Conservation (phyloP, 2,329 filamentous ascomycete species). For the Fusarium humuli region DNA sequence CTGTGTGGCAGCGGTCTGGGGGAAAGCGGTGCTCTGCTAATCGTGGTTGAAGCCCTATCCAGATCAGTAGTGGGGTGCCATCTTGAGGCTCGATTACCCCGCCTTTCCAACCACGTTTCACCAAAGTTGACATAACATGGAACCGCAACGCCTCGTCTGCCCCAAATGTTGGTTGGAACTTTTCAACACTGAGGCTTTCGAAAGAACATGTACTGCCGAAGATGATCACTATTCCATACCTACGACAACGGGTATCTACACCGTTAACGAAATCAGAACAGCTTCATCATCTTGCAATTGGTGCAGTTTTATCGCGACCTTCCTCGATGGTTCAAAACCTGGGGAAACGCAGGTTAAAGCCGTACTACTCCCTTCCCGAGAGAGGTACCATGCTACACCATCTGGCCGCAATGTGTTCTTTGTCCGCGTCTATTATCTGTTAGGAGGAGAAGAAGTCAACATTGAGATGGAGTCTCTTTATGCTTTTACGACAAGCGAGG, state of each 20-base stretch:
- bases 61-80: not conserved
- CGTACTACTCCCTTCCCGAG: not conserved
- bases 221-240: not conserved
- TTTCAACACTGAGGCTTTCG: not conserved
- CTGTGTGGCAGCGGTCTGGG: too few species aligned
- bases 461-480: not conserved
- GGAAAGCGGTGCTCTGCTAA: too few species aligned
- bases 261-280: not conserved
- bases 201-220: not conserved
- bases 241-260: not conserved
- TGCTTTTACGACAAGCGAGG: not conserved
- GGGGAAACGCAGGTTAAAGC: not conserved
- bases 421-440: not conserved
- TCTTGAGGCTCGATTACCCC: not conserved
- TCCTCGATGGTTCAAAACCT: not conserved
- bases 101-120: not conserved
- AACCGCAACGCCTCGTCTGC: not conserved
- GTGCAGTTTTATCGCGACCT: not conserved
- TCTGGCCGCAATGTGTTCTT: not conserved
- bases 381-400: not conserved
- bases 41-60: too few species aligned
- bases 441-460: rapidly evolving
- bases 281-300: not conserved
- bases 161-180: not conserved
- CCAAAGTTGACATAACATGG: not conserved